Percentiles rank a stretch among this genome's conserved stretches.
Evolutionary conservation across 2,329 filamentous ascomycete species (phyloP).

Genomic region (Blastomyces parvus): DNA sequence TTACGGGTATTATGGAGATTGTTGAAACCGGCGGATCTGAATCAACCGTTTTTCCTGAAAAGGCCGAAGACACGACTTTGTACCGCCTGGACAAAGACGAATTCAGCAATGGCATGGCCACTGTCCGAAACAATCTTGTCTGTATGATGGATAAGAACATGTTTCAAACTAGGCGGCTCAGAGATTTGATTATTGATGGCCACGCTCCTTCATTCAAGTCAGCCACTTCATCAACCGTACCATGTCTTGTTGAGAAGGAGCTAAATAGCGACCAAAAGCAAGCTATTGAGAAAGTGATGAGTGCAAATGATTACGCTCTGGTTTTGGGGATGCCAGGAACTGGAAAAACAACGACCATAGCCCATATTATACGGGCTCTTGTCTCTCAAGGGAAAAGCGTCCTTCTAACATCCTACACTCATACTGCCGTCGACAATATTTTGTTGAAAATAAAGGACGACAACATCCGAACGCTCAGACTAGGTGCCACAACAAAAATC

Average conservation of each 20-base stretch:
- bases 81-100: constrained; percentile 96
- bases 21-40: constrained; percentile 6
- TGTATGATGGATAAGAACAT: constrained; percentile 78
- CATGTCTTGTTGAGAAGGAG: constrained; percentile 52
- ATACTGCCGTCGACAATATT: constrained; percentile 97
- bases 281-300: constrained; percentile 92
- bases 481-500: constrained; percentile 76
- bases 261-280: constrained; percentile 80
- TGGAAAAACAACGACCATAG: constrained; percentile 96
- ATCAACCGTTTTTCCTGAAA: constrained; percentile 22
- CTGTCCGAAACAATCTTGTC: constrained; percentile 85
- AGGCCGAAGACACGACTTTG: constrained; percentile 43
- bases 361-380: constrained; percentile 87
- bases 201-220: constrained; percentile 63
- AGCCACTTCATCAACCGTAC: constrained; percentile 21
- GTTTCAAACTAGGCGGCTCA: constrained; percentile 60
- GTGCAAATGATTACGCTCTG: constrained; percentile 88
- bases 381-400: constrained; percentile 87
- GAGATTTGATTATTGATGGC: constrained; percentile 71
- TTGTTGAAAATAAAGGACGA: constrained; percentile 79
- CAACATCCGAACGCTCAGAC: constrained; percentile 67
- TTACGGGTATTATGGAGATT: constrained; percentile 86
- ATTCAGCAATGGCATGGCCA: constrained; percentile 96
- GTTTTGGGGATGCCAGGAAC: constrained; percentile 97
- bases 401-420: constrained; percentile 87